phyloP scores from a whole-genome alignment of 805 yeast genomes.

The Cyberlindnera misumaiensis region DNA sequence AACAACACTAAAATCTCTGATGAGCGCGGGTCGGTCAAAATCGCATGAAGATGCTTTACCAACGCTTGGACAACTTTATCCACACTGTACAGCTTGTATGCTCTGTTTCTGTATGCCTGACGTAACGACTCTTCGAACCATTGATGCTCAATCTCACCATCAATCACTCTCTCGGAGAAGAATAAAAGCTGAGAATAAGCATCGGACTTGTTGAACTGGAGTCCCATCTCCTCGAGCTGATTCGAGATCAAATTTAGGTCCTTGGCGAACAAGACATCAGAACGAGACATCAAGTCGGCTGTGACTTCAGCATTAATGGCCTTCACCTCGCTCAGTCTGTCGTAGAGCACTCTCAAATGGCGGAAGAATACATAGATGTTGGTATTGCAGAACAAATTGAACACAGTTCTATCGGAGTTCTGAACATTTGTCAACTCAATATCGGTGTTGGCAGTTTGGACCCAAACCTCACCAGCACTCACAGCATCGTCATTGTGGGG shows the following conservation, averaged over 20 bases:
- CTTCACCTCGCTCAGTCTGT: conserved; percentile 75
- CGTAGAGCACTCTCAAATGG: conserved; percentile 72
- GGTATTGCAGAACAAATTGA: conserved; percentile 81
- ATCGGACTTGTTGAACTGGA: conserved; percentile 60
- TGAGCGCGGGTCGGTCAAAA: conserved; percentile 72
- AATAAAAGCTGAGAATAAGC: conserved; percentile 74
- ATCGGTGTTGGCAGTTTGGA: conserved; percentile 15
- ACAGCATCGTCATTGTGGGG: conserved; percentile 19
- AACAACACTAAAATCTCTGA: conserved; percentile 74
- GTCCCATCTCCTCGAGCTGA: conserved; percentile 75
- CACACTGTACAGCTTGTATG: conserved; percentile 85
- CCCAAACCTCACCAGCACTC: conserved; percentile 23
- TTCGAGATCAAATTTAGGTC: conserved; percentile 78
- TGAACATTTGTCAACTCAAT: conserved; percentile 24
- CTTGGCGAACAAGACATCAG: conserved; percentile 69
- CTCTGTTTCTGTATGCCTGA: conserved; percentile 90
- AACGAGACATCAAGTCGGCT: conserved; percentile 60
- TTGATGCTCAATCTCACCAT: conserved; percentile 87
- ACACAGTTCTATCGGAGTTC: conserved; percentile 41
- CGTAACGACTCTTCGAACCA: conserved; percentile 94
- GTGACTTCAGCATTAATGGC: conserved; percentile 60
- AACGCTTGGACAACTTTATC: conserved; percentile 85
- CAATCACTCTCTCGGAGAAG: conserved; percentile 70
- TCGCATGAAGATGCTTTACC: conserved; percentile 80
- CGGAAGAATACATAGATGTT: conserved; percentile 87